Base-by-base conservation (phyloP, 2,329 filamentous ascomycete species). In the Ophiostoma sp. region DNA sequence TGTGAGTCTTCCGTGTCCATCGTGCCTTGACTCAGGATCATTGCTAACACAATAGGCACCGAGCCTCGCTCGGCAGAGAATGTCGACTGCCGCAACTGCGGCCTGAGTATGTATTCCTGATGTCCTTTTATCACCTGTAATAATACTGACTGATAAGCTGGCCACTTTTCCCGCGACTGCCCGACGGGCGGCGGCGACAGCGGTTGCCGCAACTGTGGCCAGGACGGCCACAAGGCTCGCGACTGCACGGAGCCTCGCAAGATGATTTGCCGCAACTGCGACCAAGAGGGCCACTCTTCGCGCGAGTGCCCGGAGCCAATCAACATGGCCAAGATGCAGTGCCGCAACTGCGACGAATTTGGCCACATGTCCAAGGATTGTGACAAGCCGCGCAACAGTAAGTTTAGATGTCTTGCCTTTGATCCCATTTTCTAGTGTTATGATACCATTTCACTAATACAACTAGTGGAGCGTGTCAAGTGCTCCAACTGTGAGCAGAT, bases 61-160 rank as follows among this genome's bases (percentile, higher is more conserved):
- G 85, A 89, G 75, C 86, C 87, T 48, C 86, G 89, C n/a, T 84
- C 85, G 73, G 84, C 87, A 36, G 85, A 83, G 36, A 83, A 84
- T 68, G 84, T 90, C 0, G 87, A 90, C 76, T 91, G 89, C 77
- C 86, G 85, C 75, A 89, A 87, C 77, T 90, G 88, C 75, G 81
- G 82, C 57, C 81, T 88, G 78, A 86, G 86, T 88, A 79, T 77
- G 83, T 23, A 36, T 23, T 39, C 33, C n/a, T 23, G 17, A 10
- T 3, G 8, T 31, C 27, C 10, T n/a, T n/a, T 15, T 13, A 8
- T 11, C 8, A 62, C 31, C 68, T 62, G 54, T 15, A 60, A 60
- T 52, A 20, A 67, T 15, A 60, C 67, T 52, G 27, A 67, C 67
- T 27, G 15, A 39, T 70, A 89, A 89, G 83, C 79, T 70, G 88